These are phyloP conservation scores for Intubia oerlemansii DNA, from an alignment of 2,329 filamentous ascomycete species.

Conservation along the genomic window DNA sequence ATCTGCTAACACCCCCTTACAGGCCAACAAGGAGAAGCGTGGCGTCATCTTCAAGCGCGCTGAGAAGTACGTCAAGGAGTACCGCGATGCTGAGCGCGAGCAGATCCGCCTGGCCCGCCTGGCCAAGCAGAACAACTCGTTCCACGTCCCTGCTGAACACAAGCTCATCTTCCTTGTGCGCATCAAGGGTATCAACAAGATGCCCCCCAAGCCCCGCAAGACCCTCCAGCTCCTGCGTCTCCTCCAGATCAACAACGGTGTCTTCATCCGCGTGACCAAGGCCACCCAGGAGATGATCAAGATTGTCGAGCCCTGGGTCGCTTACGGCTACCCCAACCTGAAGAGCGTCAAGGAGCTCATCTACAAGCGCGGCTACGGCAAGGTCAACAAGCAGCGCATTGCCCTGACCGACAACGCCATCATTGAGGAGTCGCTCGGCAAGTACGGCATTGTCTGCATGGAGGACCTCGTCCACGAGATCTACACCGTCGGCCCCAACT, in stretches of 20 bases:
- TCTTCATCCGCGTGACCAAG: conserved; percentile 96
- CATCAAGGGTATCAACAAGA: conserved; percentile 99
- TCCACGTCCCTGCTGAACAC: conserved; percentile 85
- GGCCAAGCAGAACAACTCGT: conserved; percentile 79
- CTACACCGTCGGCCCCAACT: conserved; percentile 96
- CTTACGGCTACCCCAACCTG: conserved; percentile 98
- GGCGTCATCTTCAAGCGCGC: conserved; percentile 98
- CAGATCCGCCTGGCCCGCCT: conserved; percentile 82
- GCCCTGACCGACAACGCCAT: conserved; percentile 94
- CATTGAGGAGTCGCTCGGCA: conserved; percentile 89
- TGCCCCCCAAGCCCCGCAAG: conserved; percentile 99
- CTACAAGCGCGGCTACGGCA: conserved; percentile 99
- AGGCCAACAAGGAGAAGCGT: conserved; percentile 99
- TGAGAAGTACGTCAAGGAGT: conserved; percentile 99
- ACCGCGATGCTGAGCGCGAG: conserved; percentile 95
- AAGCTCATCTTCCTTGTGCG: conserved; percentile 96
- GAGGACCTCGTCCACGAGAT: conserved; percentile 99
- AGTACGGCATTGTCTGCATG: conserved; percentile 98
- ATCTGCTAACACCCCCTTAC: conserved; percentile 9
- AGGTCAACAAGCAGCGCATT: conserved; percentile 95
- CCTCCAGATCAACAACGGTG: conserved; percentile 99
- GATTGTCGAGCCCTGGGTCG: conserved; percentile 96
- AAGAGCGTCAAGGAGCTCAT: conserved; percentile 98
- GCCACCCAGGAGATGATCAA: conserved; percentile 94
- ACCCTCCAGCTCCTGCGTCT: conserved; percentile 98